Base-by-base conservation (phyloP, 495 filamentous ascomycete genomes). In the Friedmanniomyces endolithicus region DNA sequence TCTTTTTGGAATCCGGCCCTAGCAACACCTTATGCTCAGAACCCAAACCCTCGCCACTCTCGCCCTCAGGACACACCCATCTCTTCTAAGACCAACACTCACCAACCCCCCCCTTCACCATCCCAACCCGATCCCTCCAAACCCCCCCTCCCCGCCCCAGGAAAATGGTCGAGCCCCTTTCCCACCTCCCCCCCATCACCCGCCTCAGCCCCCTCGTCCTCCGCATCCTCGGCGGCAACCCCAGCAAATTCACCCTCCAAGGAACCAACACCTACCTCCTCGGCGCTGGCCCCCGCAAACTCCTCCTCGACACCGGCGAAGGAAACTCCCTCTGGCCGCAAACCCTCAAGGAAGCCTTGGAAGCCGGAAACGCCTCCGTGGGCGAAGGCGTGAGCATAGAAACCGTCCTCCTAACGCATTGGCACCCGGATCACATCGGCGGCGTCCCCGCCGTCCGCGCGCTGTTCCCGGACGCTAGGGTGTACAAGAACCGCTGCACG, bases 351-450 rank as follows among this genome's bases (percentile, higher is more conserved):
- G 65, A 71, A 17, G 74, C 84, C 4, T 76, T 97, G 27, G 27
- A 31, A 31, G 27, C 27, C 4, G 27, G 27, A 31, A 31, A 31
- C 3, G 27, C 27, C n/a, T n/a, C n/a, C n/a, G 27, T 3, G 9
- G 27, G 76, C 29, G 85, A 94, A 63, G 76, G 81, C 31, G 79
- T 82, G 34, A 74, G 75, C 0, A 73, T 96, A 29, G 68, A 77
- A 29, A 67, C 72, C 17, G 80, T 78, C 2, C 73, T 97, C 19
- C 69, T 96, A 22, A 95, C 90, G 0, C 92, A 98, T 67, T 87
- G 87, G 85, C 92, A 98, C 67, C 75, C 68, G 27, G 92, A 98
- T 67, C 92, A 98, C 64, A 74, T 80, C 19, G 78, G 79, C 24
- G 92, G 92, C 0, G 72, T 95, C 7, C 52, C 67, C 7, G 80